Evolutionary conservation across 2,329 filamentous ascomycete genomes (phyloP).

Genomic region (Passalora sequoiae): DNA sequence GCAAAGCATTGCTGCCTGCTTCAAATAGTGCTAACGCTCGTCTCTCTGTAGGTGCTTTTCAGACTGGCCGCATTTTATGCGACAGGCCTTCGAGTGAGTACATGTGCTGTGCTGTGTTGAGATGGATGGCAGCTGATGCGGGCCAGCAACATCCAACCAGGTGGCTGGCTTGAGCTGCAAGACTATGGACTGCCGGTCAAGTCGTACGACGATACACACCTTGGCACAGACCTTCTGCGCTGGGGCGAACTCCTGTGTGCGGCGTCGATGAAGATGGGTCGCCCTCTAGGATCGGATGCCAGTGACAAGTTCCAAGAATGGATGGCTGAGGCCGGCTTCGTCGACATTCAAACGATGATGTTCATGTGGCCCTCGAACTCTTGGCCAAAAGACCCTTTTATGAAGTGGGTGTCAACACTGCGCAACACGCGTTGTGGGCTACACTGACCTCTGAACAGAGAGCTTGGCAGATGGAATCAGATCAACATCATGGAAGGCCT

Average conservation of each 20-base stretch:
- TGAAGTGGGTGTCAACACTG: slow-evolving; percentile 30
- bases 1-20: too few species aligned
- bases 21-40: too few species aligned
- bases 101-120: background rate
- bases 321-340: slow-evolving; percentile 41
- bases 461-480: slow-evolving; percentile 45
- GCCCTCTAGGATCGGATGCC: slow-evolving; percentile 39
- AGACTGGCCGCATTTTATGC: slow-evolving; percentile 49
- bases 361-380: slow-evolving; percentile 41
- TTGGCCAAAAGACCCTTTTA: slow-evolving; percentile 46
- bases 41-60: slow-evolving; percentile 50
- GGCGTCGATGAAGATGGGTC: slow-evolving; percentile 38
- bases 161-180: slow-evolving; percentile 50
- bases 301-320: slow-evolving; percentile 36
- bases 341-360: slow-evolving; percentile 38
- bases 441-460: too few species aligned
- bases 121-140: too few species aligned
- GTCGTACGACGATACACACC: slow-evolving; percentile 35
- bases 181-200: slow-evolving; percentile 42
- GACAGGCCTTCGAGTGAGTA: slow-evolving; percentile 44
- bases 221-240: slow-evolving; percentile 29
- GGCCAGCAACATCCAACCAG: slow-evolving; percentile 45
- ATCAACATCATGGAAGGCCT: slow-evolving; percentile 40
- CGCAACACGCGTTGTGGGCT: too few species aligned
- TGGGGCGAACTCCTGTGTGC: slow-evolving; percentile 37